Conservation (phyloP, 2,329 filamentous ascomycete genomes). For the Daldinia sp. region DNA sequence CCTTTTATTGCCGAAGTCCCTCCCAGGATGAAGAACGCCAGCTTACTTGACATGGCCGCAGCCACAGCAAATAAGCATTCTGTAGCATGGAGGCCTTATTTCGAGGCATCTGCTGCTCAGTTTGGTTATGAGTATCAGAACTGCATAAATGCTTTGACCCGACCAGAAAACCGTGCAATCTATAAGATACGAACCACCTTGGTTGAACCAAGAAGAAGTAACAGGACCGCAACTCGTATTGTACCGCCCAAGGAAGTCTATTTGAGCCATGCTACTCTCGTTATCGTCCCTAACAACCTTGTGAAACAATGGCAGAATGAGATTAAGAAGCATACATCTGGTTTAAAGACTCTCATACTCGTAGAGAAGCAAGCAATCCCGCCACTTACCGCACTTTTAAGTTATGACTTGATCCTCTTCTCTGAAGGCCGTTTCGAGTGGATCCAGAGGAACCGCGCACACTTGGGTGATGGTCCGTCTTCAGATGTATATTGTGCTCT, state of each 20-base stretch:
- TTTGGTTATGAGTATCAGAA: constrained; percentile 63
- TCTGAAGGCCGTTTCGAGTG: constrained; percentile 79
- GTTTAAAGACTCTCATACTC: constrained; percentile 74
- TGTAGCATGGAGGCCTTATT: constrained; percentile 76
- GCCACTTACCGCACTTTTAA: constrained; percentile 65
- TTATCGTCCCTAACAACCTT: constrained; percentile 86
- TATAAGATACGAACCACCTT: constrained; percentile 65
- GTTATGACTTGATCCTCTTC: constrained; percentile 83
- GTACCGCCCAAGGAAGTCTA: constrained; percentile 64
- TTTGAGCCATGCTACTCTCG: constrained; percentile 76
- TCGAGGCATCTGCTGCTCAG: constrained; percentile 63
- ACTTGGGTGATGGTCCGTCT: constrained; percentile 52
- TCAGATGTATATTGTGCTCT: constrained; percentile 67
- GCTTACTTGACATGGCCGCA: constrained; percentile 82
- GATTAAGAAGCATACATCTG: constrained; percentile 79
- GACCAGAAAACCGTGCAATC: constrained; percentile 63
- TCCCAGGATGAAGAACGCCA: constrained; percentile 61
- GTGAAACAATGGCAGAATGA: constrained; percentile 87
- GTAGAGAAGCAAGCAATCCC: constrained; percentile 69
- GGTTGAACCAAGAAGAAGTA: constrained; percentile 55
- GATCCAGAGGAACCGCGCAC: constrained; percentile 59
- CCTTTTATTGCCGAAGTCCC: constrained; percentile 62
- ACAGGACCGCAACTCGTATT: constrained; percentile 52
- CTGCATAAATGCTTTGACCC: constrained; percentile 68
- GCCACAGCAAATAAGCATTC: constrained; percentile 73